phyloP scores from a whole-genome alignment of 352 stramenopile species.

The Phytophthora pisi region DNA sequence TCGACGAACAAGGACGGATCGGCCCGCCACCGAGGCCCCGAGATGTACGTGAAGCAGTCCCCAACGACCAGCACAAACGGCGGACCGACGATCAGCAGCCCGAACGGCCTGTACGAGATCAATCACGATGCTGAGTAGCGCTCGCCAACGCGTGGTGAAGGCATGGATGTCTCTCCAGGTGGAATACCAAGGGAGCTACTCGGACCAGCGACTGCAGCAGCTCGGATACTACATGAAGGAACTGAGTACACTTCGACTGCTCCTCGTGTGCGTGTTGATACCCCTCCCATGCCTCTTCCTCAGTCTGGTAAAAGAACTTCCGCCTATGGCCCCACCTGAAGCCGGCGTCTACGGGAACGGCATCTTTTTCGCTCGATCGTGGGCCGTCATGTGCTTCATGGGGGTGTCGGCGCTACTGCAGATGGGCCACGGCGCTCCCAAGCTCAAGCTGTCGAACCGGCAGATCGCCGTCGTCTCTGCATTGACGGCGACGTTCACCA shows the following conservation, averaged over 20 bases:
- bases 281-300: constrained; percentile 40
- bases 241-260: background rate
- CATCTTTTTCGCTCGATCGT: constrained; percentile 37
- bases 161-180: constrained; percentile 29
- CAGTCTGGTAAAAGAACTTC: constrained; percentile 35
- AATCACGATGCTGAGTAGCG: background rate
- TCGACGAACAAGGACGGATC: constrained; percentile 16
- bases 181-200: constrained; percentile 31
- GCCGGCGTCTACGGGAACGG: constrained; percentile 40
- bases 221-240: constrained; percentile 12
- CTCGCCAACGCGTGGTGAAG: background rate
- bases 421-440: constrained; percentile 20
- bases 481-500: constrained; percentile 14
- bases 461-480: constrained; percentile 16
- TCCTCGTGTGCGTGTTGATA: constrained; percentile 27
- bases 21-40: constrained; percentile 7
- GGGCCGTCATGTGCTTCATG: constrained; percentile 18
- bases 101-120: constrained; percentile 29
- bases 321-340: constrained; percentile 25
- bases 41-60: constrained; percentile 26
- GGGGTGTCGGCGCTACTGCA: constrained; percentile 11
- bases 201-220: constrained; percentile 8
- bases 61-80: constrained; percentile 15
- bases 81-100: constrained; percentile 29
- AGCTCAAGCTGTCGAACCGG: constrained; percentile 6